These are phyloP conservation scores for Trifolium pratense DNA, from an alignment of 306 rosid genomes.

Conservation along the genomic window DNA sequence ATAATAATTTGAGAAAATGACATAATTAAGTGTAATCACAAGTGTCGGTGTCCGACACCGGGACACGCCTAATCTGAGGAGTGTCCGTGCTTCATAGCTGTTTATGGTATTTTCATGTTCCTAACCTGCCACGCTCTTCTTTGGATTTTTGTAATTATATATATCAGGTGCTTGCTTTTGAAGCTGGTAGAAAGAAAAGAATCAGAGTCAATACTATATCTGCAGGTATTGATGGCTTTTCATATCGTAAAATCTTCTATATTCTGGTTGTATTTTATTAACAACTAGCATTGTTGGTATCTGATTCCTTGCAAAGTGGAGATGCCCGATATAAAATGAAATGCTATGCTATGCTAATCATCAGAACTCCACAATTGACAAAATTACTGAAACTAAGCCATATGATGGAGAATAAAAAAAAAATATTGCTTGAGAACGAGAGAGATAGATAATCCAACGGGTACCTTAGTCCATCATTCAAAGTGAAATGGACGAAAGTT, in stretches of 20 bases:
- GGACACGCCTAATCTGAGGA: too few relatives aligned
- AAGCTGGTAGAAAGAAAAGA: slow-evolving; percentile 89
- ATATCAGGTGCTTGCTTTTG: slow-evolving; percentile 92
- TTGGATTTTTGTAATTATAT: neutral
- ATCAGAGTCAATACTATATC: slow-evolving; percentile 90
- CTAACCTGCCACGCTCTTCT: neutral
- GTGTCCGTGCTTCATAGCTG: too few relatives aligned
- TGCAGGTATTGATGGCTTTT: slow-evolving; percentile 59
- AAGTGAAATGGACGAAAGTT: neutral
- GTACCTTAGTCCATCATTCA: too few relatives aligned
- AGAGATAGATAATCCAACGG: neutral
- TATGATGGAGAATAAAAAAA: neutral
- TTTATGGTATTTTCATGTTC: neutral
- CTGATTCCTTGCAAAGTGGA: neutral
- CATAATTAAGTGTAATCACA: too few relatives aligned
- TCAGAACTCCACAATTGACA: neutral
- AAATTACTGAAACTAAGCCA: neutral
- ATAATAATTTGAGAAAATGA: too few relatives aligned
- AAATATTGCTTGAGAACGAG: too few relatives aligned
- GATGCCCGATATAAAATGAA: neutral
- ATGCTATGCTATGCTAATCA: neutral
- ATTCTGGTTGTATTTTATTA: neutral
- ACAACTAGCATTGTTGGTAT: neutral
- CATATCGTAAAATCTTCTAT: neutral
- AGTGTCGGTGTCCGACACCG: too few relatives aligned